Percentiles rank a stretch among this genome's conserved stretches.
Evolutionary conservation across 1,139 yeast genomes (phyloP).

Genomic region (Lodderomyces beijingensis): DNA sequence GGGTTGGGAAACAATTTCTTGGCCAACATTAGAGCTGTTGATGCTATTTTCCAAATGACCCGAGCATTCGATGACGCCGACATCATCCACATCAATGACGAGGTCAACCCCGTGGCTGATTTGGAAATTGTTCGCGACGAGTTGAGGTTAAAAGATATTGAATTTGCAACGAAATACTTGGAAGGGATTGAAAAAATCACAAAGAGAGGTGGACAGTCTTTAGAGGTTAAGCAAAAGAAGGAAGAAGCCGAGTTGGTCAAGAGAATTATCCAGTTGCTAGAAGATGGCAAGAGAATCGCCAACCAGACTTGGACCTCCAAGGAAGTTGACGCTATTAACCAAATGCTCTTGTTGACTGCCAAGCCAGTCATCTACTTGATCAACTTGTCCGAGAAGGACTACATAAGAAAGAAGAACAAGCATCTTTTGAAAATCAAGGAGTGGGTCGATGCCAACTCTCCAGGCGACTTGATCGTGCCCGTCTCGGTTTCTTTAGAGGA

Average conservation of each 20-base stretch:
- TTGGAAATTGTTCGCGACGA: slow-evolving; percentile 89
- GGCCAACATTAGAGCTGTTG: slow-evolving; percentile 96
- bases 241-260: slow-evolving; percentile 84
- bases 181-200: slow-evolving; percentile 85
- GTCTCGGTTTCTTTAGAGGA: slow-evolving; percentile 91
- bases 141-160: slow-evolving; percentile 93
- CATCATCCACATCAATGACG: slow-evolving; percentile 96
- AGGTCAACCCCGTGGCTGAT: slow-evolving; percentile 93
- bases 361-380: slow-evolving; percentile 94
- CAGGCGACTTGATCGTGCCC: slow-evolving; percentile 94
- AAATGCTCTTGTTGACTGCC: slow-evolving; percentile 86
- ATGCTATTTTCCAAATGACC: slow-evolving; percentile 96
- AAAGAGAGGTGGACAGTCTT: slow-evolving; percentile 91
- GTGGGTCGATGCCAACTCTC: slow-evolving; percentile 93
- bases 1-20: slow-evolving; percentile 98
- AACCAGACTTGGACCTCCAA: slow-evolving; percentile 85
- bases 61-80: slow-evolving; percentile 98
- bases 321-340: slow-evolving; percentile 86
- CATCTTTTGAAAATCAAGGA: slow-evolving; percentile 85
- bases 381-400: slow-evolving; percentile 91
- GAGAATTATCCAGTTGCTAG: slow-evolving; percentile 68
- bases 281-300: slow-evolving; percentile 86
- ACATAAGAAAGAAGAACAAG: slow-evolving; percentile 96
- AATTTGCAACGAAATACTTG: slow-evolving; percentile 85
- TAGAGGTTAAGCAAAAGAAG: slow-evolving; percentile 91